These are phyloP conservation scores for Pythium grandisporangium DNA, from an alignment of 352 stramenopile genomes.

Conservation along the genomic window DNA sequence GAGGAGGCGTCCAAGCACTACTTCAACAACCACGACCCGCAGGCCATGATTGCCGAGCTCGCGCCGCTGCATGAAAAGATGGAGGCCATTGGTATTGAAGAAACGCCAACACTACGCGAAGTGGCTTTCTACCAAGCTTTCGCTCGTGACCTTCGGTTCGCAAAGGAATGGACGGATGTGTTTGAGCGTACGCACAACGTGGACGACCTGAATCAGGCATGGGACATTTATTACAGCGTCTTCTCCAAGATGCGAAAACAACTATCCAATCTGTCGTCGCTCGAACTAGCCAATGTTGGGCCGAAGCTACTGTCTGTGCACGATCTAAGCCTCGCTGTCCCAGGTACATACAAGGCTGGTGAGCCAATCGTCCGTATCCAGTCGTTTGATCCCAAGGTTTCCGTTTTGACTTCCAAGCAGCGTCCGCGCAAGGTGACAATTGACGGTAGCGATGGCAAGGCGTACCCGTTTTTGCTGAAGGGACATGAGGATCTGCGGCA, in stretches of 20 bases:
- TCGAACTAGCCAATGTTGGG: slow-evolving; percentile 97
- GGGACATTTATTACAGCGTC: slow-evolving; percentile 99
- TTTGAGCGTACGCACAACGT: slow-evolving; percentile 72
- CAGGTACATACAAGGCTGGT: slow-evolving; percentile 84
- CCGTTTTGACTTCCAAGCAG: slow-evolving; percentile 99
- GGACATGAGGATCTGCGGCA: slow-evolving; percentile 99
- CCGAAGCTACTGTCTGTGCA: slow-evolving; percentile 92
- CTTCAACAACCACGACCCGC: slow-evolving; percentile 96
- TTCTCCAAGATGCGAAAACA: slow-evolving; percentile 93
- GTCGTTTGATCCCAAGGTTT: slow-evolving; percentile 92
- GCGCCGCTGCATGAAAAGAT: slow-evolving; percentile 91
- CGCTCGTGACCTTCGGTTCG: slow-evolving; percentile 86
- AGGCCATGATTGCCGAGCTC: slow-evolving; percentile 95
- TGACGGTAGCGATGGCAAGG: slow-evolving; percentile 94
- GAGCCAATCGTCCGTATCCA: slow-evolving; percentile 83
- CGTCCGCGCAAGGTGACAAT: slow-evolving; percentile 98
- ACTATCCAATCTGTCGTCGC: slow-evolving; percentile 92
- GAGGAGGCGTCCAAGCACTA: slow-evolving; percentile 98
- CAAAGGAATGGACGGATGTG: slow-evolving; percentile 78
- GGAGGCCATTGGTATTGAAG: slow-evolving; percentile 62
- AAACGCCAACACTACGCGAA: slow-evolving; percentile 75
- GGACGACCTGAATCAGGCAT: slow-evolving; percentile 87
- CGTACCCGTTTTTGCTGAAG: slow-evolving; percentile 99
- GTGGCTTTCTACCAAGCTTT: slow-evolving; percentile 87
- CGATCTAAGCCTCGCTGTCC: slow-evolving; percentile 95